Conservation (phyloP, 73 alveolate species). For the Paramecium octaurelia region DNA sequence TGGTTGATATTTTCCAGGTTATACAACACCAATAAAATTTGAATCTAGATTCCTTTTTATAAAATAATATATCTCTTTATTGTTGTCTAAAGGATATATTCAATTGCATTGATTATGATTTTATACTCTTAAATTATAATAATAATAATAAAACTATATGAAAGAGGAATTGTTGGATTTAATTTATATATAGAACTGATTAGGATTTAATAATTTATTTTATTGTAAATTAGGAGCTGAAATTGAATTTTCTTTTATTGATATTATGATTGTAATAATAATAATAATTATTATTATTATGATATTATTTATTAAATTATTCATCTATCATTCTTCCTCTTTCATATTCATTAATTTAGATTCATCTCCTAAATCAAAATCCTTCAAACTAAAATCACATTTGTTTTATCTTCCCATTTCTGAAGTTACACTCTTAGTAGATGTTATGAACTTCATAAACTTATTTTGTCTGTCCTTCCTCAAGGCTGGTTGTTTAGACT, state of each 20-base stretch:
- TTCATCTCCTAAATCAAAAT: constrained; percentile 53
- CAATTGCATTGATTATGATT: too few species aligned
- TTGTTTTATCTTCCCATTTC: neutral
- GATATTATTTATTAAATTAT: neutral
- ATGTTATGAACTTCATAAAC: constrained; percentile 40
- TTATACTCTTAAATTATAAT: too few species aligned
- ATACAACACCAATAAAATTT: neutral
- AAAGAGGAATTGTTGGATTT: neutral
- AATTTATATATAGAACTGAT: neutral
- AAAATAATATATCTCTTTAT: neutral
- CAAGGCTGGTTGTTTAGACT: neutral
- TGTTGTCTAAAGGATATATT: too few species aligned
- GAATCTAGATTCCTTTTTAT: constrained; percentile 12
- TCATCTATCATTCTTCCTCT: neutral
- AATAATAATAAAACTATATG: too few species aligned
- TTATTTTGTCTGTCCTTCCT: constrained; percentile 41
- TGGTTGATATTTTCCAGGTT: neutral
- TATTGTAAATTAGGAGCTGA: neutral
- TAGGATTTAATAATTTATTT: neutral
- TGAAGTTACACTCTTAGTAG: constrained; percentile 40
- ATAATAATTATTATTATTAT: neutral
- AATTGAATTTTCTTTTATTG: neutral
- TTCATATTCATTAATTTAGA: neutral
- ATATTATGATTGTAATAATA: neutral
- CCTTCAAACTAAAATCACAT: constrained; percentile 9